Conservation (phyloP, 2,329 filamentous ascomycete species). For the Exophiala xenobiotica region DNA sequence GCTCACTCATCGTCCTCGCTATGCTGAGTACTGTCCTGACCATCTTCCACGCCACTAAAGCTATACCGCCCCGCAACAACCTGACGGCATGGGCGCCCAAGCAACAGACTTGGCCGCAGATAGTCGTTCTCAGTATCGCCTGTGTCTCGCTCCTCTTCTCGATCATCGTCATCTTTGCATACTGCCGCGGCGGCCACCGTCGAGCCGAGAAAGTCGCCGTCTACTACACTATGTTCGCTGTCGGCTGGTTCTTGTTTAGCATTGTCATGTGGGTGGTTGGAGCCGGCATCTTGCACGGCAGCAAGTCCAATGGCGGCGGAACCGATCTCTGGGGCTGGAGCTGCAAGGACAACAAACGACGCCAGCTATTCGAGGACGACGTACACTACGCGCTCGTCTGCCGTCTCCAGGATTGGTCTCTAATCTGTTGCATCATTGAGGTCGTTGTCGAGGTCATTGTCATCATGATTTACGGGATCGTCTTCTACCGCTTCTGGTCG, state of each 20-base stretch:
- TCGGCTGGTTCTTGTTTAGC: conserved; percentile 90
- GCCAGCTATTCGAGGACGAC: conserved; percentile 73
- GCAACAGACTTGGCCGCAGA: conserved; percentile 86
- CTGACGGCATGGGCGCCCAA: conserved; percentile 79
- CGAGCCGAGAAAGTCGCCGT: conserved; percentile 89
- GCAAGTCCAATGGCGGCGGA: conserved; percentile 68
- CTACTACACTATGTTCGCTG: conserved; percentile 93
- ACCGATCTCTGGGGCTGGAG: conserved; percentile 98
- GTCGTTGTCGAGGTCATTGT: conserved; percentile 88
- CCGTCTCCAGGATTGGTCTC: conserved; percentile 88
- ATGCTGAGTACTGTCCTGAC: conserved; percentile 85
- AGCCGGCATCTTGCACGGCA: conserved; percentile 78
- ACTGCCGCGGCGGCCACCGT: conserved; percentile 83
- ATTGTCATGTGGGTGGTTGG: conserved; percentile 89
- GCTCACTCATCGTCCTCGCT: conserved; percentile 87
- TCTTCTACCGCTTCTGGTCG: conserved; percentile 97
- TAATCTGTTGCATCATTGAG: conserved; percentile 97
- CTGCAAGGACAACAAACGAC: conserved; percentile 84
- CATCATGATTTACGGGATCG: conserved; percentile 86
- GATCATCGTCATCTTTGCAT: conserved; percentile 76
- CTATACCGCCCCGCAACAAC: conserved; percentile 71
- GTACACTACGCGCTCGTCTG: conserved; percentile 89
- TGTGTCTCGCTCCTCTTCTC: conserved; percentile 78
- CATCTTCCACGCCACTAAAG: conserved; percentile 86
- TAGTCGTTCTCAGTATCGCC: conserved; percentile 74